Conservation (phyloP, 2,329 filamentous ascomycete genomes). For the Dryadomyces quercus-mongolicae region DNA sequence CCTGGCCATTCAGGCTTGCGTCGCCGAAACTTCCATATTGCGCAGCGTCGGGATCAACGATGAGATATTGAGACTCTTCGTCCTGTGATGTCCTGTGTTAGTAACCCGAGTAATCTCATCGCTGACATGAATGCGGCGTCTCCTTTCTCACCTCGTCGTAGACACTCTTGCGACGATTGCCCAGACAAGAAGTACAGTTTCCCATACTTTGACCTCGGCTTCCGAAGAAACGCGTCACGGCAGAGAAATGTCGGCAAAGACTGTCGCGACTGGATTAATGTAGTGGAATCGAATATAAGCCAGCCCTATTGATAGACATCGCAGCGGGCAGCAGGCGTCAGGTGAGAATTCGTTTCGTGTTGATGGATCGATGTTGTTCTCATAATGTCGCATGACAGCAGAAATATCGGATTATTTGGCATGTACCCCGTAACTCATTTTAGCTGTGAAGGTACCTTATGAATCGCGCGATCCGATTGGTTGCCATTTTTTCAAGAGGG, state of each 20-base stretch:
- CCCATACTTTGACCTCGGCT: constrained; percentile 32
- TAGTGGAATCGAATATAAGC: neutral
- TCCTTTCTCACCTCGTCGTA: constrained; percentile 38
- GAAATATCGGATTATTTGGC: neutral
- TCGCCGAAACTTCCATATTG: constrained; percentile 54
- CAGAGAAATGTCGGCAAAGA: neutral
- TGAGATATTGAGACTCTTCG: constrained; percentile 45
- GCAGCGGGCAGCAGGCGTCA: neutral
- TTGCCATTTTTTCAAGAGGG: neutral
- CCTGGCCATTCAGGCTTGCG: constrained; percentile 37
- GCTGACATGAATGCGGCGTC: neutral
- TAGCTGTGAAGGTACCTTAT: neutral
- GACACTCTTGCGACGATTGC: constrained; percentile 34
- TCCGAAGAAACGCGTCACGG: neutral
- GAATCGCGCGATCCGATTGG: neutral
- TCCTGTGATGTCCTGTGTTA: constrained; percentile 23
- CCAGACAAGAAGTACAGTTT: constrained; percentile 48
- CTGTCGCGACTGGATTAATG: neutral
- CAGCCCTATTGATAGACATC: neutral
- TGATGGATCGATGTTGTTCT: neutral
- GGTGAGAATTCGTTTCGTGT: neutral
- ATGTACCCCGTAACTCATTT: neutral
- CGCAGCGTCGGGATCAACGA: constrained; percentile 45
- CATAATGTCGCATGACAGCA: neutral
- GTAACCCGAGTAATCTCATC: neutral